Percentiles rank a stretch among this genome's conserved stretches.
Evolutionary conservation across 2,329 filamentous ascomycete genomes (phyloP).

Genomic region (Xylariaceae sp.): DNA sequence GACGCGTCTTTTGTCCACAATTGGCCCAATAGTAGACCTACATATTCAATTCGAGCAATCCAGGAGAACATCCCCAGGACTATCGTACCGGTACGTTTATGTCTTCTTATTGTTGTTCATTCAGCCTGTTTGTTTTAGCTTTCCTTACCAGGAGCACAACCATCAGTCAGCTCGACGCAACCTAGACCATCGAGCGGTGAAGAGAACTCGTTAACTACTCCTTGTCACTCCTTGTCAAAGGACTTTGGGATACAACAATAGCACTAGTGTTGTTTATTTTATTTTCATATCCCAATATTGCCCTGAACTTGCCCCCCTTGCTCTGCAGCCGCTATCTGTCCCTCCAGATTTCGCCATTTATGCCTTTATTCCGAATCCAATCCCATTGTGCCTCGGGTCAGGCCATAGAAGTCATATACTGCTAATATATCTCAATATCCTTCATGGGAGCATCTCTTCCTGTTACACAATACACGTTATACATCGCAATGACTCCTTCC

Average conservation of each 20-base stretch:
- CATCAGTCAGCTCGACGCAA: constrained; percentile 11
- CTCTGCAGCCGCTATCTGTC: constrained; percentile 12
- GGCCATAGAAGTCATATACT: constrained; percentile 5
- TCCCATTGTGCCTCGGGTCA: constrained; percentile 3
- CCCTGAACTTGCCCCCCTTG: constrained; percentile 8
- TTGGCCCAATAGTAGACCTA: constrained; percentile 16
- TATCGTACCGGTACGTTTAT: too few species aligned
- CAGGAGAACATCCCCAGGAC: constrained; percentile 11
- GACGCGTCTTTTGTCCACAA: constrained; percentile 6
- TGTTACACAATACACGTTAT: constrained; percentile 5
- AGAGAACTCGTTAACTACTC: constrained; percentile 1
- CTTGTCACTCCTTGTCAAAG: constrained; percentile 18
- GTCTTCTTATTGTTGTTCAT: constrained; percentile 20
- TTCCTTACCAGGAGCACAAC: constrained; percentile 10
- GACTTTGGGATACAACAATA: constrained; percentile 19
- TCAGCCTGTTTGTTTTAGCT: constrained; percentile 21
- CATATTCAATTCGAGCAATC: constrained; percentile 13
- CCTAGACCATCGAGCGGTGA: constrained; percentile 22
- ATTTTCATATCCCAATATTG: constrained; percentile 16
- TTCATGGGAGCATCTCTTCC: constrained; percentile 11
- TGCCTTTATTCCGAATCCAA: constrained; percentile 4
- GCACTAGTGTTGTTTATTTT: constrained; percentile 14
- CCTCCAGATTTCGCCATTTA: constrained; percentile 12
- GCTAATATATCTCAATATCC: constrained; percentile 2
- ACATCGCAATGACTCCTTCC: constrained; percentile 10